These are phyloP conservation scores for Colletotrichum echinochloae DNA, from an alignment of 2,329 filamentous ascomycete genomes.

Conservation along the genomic window DNA sequence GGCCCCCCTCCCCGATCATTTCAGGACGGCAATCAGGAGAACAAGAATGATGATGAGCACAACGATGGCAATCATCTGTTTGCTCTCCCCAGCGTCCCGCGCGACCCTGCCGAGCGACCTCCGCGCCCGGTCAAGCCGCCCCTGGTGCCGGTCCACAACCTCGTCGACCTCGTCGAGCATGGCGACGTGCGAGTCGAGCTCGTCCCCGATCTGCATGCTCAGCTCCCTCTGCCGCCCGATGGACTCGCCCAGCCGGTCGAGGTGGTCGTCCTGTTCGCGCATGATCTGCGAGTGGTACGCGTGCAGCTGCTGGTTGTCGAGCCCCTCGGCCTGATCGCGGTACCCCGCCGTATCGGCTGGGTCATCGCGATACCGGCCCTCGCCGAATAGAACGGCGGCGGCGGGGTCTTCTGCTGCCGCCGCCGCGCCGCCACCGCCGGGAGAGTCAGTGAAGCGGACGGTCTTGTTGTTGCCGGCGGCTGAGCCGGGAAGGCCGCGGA, in stretches of 20 bases:
- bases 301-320: constrained; percentile 89
- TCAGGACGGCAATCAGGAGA: constrained; percentile 84
- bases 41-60: constrained; percentile 85
- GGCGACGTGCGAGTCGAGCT: constrained; percentile 89
- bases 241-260: constrained; percentile 87
- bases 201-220: constrained; percentile 95
- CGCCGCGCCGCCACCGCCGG: constrained; percentile 50
- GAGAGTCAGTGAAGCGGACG: constrained; percentile 86
- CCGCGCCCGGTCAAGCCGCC: constrained; percentile 79
- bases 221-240: constrained; percentile 92
- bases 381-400: constrained; percentile 59
- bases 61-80: constrained; percentile 86
- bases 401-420: constrained; percentile 56
- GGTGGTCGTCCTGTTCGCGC: constrained; percentile 90
- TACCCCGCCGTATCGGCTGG: constrained; percentile 68
- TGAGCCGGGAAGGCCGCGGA: constrained; percentile 50
- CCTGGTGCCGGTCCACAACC: constrained; percentile 83
- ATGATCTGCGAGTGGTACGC: constrained; percentile 84
- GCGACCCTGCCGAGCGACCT: constrained; percentile 78
- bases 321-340: constrained; percentile 66
- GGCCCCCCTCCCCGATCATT: constrained; percentile 68
- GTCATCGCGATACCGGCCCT: constrained; percentile 75
- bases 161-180: constrained; percentile 91
- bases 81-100: constrained; percentile 82
- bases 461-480: constrained; percentile 73